Conservation (phyloP, 169 alveolate genomes). For the Miamiensis avidus region DNA sequence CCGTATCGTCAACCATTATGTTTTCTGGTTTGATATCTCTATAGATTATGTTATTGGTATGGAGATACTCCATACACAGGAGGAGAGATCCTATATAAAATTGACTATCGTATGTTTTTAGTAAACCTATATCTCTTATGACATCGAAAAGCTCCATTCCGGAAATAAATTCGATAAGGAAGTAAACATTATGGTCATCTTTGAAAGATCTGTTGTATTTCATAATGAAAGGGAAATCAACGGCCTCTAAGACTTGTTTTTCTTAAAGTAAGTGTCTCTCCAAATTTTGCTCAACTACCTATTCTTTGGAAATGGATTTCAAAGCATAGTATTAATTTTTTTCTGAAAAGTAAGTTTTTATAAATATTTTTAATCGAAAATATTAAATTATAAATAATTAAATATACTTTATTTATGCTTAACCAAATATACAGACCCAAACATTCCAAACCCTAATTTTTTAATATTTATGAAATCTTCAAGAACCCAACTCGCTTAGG, state of each 20-base stretch:
- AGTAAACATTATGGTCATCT: slow-evolving; percentile 59
- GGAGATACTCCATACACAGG: slow-evolving; percentile 59
- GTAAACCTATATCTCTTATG: slow-evolving; percentile 54
- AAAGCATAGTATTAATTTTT: slow-evolving; percentile 21
- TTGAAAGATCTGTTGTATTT: slow-evolving; percentile 70
- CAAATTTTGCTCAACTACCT: slow-evolving; percentile 40
- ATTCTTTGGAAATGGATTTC: slow-evolving; percentile 37
- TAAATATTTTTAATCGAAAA: neutral
- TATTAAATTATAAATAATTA: neutral
- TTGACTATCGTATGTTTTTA: slow-evolving; percentile 46
- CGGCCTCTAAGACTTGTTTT: slow-evolving; percentile 26
- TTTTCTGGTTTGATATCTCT: slow-evolving; percentile 83
- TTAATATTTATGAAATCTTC: slow-evolving; percentile 26
- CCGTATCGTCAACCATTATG: slow-evolving; percentile 69
- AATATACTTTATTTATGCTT: slow-evolving; percentile 22
- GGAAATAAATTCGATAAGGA: slow-evolving; percentile 63
- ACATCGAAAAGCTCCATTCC: slow-evolving; percentile 75
- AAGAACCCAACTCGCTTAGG: neutral
- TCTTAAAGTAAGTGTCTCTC: slow-evolving; percentile 46
- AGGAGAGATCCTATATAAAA: slow-evolving; percentile 59
- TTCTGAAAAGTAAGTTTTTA: neutral
- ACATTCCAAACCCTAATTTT: slow-evolving; percentile 46
- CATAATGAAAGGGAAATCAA: slow-evolving; percentile 66
- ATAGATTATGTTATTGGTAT: slow-evolving; percentile 55
- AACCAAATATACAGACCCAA: slow-evolving; percentile 47